Evolutionary conservation across 345 rosid species (phyloP).

Genomic region (Rhizophora apiculata): DNA sequence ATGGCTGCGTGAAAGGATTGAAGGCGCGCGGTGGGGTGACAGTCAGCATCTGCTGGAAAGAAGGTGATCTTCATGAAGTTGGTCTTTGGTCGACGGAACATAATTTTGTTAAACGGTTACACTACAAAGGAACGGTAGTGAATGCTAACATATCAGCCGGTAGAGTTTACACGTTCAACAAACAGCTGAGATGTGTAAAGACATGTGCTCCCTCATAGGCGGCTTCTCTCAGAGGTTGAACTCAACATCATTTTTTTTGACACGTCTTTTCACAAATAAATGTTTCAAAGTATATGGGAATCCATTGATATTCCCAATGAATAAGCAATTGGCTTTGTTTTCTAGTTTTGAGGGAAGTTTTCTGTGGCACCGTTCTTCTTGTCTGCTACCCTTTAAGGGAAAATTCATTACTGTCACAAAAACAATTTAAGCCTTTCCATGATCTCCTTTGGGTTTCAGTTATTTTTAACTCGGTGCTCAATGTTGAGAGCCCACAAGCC

Average conservation of each 20-base stretch:
- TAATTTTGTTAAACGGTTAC: slow-evolving; percentile 36
- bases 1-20: slow-evolving; percentile 66
- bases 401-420: too few species aligned
- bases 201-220: neutral
- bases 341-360: too few species aligned
- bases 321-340: too few species aligned
- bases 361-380: too few species aligned
- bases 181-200: slow-evolving; percentile 40
- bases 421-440: too few species aligned
- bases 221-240: neutral
- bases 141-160: slow-evolving; percentile 38
- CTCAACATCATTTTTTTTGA: neutral
- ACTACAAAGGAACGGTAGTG: slow-evolving; percentile 49
- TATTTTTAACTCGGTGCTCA: too few species aligned
- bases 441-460: too few species aligned
- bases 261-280: too few species aligned
- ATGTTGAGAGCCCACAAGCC: too few species aligned
- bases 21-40: slow-evolving; percentile 79
- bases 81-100: slow-evolving; percentile 44
- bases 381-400: too few species aligned
- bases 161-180: slow-evolving; percentile 46
- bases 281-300: too few species aligned
- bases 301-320: too few species aligned
- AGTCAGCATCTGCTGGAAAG: slow-evolving; percentile 64
- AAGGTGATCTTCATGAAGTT: slow-evolving; percentile 66